Evolutionary conservation across 108 stramenopile genomes (phyloP).

Genomic region (Stephanodiscus minutulus): DNA sequence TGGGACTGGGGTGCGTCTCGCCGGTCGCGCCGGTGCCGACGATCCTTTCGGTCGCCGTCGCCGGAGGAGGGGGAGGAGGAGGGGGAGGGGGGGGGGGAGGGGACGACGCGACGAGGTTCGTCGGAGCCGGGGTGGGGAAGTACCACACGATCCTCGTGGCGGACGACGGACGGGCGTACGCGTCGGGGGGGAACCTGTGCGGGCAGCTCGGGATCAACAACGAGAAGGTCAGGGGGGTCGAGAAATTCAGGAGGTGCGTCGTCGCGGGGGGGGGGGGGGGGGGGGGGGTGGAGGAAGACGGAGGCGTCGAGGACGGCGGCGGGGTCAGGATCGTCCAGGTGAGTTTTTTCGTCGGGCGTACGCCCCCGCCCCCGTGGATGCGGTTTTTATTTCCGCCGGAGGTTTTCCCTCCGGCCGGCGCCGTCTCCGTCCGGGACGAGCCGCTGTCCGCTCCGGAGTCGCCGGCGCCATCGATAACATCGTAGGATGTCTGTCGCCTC

Average conservation of each 20-base stretch:
- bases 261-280: conserved; percentile 23
- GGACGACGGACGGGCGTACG: conserved; percentile 57
- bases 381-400: too few relatives aligned
- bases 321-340: conserved; percentile 58
- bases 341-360: conserved; percentile 12
- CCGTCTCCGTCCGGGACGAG: too few relatives aligned
- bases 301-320: conserved; percentile 10
- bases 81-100: not conserved
- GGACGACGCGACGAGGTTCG: conserved; percentile 30
- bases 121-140: conserved; percentile 80
- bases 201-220: conserved; percentile 80
- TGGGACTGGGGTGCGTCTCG: conserved; percentile 40
- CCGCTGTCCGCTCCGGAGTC: too few relatives aligned
- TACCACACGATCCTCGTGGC: conserved; percentile 73
- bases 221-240: conserved; percentile 40
- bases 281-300: conserved; percentile 14
- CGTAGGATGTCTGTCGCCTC: too few relatives aligned
- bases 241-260: conserved; percentile 52
- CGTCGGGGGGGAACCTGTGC: conserved; percentile 69
- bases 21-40: conserved; percentile 45
- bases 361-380: too few relatives aligned
- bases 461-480: too few relatives aligned
- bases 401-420: too few relatives aligned
- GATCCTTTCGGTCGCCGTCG: conserved; percentile 7
- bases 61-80: too few relatives aligned